phyloP scores from a whole-genome alignment of 371 early-diverging fungal genomes.

The Mortierella sp. region DNA sequence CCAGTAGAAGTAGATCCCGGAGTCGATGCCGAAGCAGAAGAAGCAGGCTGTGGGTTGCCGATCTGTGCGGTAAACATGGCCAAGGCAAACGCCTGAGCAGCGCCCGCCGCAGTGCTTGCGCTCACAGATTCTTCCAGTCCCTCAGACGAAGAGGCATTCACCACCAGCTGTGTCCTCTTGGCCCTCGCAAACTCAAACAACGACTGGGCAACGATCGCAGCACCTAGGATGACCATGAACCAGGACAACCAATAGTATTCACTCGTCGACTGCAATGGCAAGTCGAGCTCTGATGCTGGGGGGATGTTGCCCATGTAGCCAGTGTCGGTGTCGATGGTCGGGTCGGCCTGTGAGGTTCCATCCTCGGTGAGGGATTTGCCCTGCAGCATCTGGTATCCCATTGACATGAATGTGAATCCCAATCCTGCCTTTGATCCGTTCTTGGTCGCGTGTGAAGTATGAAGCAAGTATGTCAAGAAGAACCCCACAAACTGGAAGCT shows the following conservation, averaged over 20 bases:
- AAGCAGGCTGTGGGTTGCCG: neutral
- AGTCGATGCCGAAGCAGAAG: neutral
- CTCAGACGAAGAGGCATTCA: conserved; percentile 26
- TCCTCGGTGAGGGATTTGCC: conserved; percentile 10
- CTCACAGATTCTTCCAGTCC: conserved; percentile 21
- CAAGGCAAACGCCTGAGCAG: neutral
- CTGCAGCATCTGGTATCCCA: conserved; percentile 52
- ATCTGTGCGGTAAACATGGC: neutral
- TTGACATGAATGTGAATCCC: conserved; percentile 70
- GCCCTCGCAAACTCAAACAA: conserved; percentile 65
- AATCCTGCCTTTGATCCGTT: conserved; percentile 72
- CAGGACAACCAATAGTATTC: conserved; percentile 54
- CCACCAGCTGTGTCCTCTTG: conserved; percentile 65
- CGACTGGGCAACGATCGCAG: conserved; percentile 69
- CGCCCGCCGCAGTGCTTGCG: conserved; percentile 21
- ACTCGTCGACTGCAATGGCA: conserved; percentile 11
- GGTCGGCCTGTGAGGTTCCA: conserved; percentile 34
- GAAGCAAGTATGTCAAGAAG: conserved; percentile 76
- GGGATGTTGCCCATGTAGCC: conserved; percentile 49
- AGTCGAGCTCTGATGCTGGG: neutral
- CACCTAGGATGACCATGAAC: conserved; percentile 71
- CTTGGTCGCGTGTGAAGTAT: conserved; percentile 76
- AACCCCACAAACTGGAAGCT: conserved; percentile 82
- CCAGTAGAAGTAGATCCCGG: neutral
- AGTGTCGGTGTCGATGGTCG: conserved; percentile 31